Percentiles rank a stretch among this genome's conserved stretches.
Evolutionary conservation across 306 rosid species (phyloP).

Genomic region (Dryas drummondii): DNA sequence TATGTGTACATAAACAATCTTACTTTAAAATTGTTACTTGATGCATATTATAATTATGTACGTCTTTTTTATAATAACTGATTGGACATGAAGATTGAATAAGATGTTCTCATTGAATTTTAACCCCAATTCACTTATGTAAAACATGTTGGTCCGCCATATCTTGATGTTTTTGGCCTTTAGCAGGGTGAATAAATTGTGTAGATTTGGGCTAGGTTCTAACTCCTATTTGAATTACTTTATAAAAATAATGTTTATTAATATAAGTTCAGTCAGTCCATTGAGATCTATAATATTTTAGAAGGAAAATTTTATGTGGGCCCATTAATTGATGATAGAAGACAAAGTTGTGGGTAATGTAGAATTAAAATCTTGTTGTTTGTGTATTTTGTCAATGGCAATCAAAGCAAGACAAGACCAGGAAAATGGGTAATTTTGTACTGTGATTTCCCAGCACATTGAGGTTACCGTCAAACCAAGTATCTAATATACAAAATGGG

Average conservation of each 20-base stretch:
- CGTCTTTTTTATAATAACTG: no score
- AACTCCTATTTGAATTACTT: neutral
- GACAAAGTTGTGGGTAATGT: neutral
- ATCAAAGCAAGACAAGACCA: slow-evolving; percentile 5
- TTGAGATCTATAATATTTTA: neutral
- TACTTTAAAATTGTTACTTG: no score
- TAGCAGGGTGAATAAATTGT: neutral
- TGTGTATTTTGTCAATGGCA: slow-evolving; percentile 9
- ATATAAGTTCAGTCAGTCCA: neutral
- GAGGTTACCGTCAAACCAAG: slow-evolving; percentile 32
- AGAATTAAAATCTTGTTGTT: neutral
- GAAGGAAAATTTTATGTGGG: neutral
- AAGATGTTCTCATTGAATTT: no score
- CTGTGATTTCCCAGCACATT: slow-evolving; percentile 31
- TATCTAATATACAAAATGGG: neutral
- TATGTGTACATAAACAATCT: no score
- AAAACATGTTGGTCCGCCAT: no score
- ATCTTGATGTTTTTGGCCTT: neutral
- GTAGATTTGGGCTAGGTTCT: neutral
- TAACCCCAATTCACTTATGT: no score
- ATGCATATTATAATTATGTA: no score
- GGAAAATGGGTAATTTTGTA: slow-evolving; percentile 27
- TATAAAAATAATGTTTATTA: neutral
- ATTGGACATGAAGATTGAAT: no score
- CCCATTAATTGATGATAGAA: neutral